These are phyloP conservation scores for Helminthosporium solani DNA, from an alignment of 2,329 filamentous ascomycete genomes.

Conservation along the genomic window DNA sequence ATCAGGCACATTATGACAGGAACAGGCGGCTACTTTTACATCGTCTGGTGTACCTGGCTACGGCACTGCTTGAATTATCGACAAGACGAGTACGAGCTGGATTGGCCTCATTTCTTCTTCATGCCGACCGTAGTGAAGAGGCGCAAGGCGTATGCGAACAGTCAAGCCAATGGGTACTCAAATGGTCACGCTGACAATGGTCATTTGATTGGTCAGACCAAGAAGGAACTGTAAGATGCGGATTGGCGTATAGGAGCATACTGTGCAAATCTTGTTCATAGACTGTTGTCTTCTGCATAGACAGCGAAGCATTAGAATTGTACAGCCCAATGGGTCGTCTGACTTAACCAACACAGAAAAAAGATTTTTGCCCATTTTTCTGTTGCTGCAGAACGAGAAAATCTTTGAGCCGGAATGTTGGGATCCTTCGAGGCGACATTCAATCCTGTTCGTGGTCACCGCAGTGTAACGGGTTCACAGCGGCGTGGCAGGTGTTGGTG, in stretches of 20 bases:
- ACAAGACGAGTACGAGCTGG: constrained; percentile 69
- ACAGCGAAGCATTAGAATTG: background rate
- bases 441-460: no score
- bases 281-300: no score
- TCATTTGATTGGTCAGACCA: background rate
- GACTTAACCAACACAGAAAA: no score
- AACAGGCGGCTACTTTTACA: constrained; percentile 79
- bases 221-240: background rate
- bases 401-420: no score
- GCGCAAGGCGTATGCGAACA: constrained; percentile 10
- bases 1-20: constrained; percentile 75
- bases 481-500: no score
- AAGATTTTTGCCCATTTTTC: no score
- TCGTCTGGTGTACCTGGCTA: constrained; percentile 81
- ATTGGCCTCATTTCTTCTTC: constrained; percentile 64
- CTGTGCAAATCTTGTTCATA: no score
- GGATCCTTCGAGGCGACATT: no score
- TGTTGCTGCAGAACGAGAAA: no score
- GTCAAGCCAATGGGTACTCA: constrained; percentile 12
- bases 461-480: no score
- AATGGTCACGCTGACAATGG: background rate
- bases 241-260: background rate
- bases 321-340: background rate
- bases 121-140: constrained; percentile 54
- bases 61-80: constrained; percentile 72